Percentiles rank a stretch among this genome's conserved stretches.
These are phyloP conservation scores for Colletotrichum orbiculare DNA, from an alignment of 2,329 filamentous ascomycete genomes.

Conservation along the genomic window DNA sequence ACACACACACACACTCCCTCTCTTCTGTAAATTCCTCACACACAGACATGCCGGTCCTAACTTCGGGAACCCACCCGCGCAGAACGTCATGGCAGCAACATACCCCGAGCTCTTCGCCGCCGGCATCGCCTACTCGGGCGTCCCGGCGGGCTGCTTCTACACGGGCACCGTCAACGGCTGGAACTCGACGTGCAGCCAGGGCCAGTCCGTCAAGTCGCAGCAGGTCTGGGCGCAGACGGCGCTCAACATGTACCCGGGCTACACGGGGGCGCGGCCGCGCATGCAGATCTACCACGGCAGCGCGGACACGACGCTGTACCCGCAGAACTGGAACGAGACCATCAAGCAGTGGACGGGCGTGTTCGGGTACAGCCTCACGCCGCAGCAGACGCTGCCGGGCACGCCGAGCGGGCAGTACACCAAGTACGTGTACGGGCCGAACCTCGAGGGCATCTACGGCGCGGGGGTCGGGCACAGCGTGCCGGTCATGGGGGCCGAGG, in stretches of 20 bases:
- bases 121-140: conserved; percentile 56
- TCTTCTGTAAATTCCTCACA: neutral
- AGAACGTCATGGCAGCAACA: conserved; percentile 57
- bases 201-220: conserved; percentile 54
- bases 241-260: conserved; percentile 59
- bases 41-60: neutral
- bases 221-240: conserved; percentile 61
- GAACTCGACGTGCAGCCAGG: conserved; percentile 63
- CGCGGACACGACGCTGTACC: conserved; percentile 59
- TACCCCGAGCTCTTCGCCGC: conserved; percentile 61
- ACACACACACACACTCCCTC: no score
- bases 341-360: conserved; percentile 67
- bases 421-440: conserved; percentile 46
- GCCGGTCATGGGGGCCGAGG: conserved; percentile 44
- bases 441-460: conserved; percentile 47
- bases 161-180: conserved; percentile 56
- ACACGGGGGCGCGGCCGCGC: conserved; percentile 60
- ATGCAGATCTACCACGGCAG: conserved; percentile 70
- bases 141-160: conserved; percentile 57
- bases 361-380: conserved; percentile 51
- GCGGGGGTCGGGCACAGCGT: conserved; percentile 47
- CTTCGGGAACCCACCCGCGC: no score
- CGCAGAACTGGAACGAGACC: conserved; percentile 66
- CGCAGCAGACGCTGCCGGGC: conserved; percentile 42
- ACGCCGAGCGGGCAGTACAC: conserved; percentile 45